phyloP scores from a whole-genome alignment of 257 asterid species.

The Solanum peruvianum region DNA sequence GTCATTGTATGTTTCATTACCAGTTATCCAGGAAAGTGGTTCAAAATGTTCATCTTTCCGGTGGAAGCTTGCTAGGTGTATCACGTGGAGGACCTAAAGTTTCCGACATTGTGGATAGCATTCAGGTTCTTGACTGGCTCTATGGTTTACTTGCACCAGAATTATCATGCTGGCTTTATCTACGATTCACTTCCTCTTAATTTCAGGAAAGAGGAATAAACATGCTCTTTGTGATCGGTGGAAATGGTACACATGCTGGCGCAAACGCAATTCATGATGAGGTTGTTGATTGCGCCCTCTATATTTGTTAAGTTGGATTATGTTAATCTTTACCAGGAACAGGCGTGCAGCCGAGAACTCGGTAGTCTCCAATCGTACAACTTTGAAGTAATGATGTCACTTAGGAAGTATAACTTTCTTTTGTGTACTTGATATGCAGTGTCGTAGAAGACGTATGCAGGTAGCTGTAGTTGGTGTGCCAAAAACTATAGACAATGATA shows the following conservation, averaged over 20 bases:
- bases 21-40: constrained; percentile 88
- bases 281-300: constrained; percentile 29
- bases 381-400: neutral
- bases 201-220: constrained; percentile 85
- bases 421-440: constrained; percentile 30
- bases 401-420: neutral
- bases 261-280: constrained; percentile 91
- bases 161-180: neutral
- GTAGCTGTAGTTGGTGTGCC: constrained; percentile 95
- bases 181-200: constrained; percentile 3
- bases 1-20: neutral
- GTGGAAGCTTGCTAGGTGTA: constrained; percentile 95
- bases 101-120: constrained; percentile 65
- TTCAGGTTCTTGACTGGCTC: constrained; percentile 46
- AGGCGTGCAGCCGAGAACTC: neutral
- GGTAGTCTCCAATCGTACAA: neutral
- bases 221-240: constrained; percentile 94
- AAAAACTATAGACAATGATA: constrained; percentile 93
- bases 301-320: neutral
- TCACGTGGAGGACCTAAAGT: constrained; percentile 94
- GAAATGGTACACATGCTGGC: constrained; percentile 98
- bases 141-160: neutral
- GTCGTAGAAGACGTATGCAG: constrained; percentile 54
- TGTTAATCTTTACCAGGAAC: neutral
- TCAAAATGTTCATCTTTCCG: constrained; percentile 88